A percentile compares a stretch with the other conserved stretches of the same genome.
Conservation (phyloP, 495 filamentous ascomycete species). For the Durotheca rogersii region DNA sequence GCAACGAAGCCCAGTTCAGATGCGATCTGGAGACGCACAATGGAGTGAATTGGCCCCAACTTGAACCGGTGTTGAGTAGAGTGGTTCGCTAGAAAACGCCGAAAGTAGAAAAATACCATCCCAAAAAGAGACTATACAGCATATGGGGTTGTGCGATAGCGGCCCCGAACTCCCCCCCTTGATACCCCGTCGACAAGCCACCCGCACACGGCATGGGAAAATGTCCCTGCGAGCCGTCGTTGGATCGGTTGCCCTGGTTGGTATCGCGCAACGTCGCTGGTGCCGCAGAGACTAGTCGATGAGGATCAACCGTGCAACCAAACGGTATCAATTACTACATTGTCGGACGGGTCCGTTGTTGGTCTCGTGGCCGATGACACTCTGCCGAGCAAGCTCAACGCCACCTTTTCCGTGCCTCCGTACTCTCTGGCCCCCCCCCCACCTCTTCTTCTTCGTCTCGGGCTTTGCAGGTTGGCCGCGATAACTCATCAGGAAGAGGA, state of each 20-base stretch:
- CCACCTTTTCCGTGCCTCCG: neutral
- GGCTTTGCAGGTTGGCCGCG: too few relatives aligned
- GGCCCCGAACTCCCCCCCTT: too few relatives aligned
- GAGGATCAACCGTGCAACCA: constrained; percentile 27
- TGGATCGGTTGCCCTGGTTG: constrained; percentile 8
- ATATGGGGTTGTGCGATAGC: constrained; percentile 22
- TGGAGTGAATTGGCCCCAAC: neutral
- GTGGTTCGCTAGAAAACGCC: constrained; percentile 8
- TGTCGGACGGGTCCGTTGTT: constrained; percentile 22
- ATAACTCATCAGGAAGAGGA: too few relatives aligned
- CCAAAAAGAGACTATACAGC: constrained; percentile 18
- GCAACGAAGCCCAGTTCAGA: too few relatives aligned
- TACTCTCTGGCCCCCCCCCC: neutral
- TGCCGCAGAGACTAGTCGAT: constrained; percentile 14
- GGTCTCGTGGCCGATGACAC: constrained; percentile 20
- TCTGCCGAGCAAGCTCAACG: constrained; percentile 11
- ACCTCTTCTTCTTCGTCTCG: neutral
- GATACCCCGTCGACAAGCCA: constrained; percentile 11
- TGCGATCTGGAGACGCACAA: constrained; percentile 6
- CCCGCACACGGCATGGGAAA: constrained; percentile 10
- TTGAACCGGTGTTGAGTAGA: constrained; percentile 2
- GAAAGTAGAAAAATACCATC: too few relatives aligned
- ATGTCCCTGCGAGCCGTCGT: constrained; percentile 10
- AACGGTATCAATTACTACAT: constrained; percentile 25
- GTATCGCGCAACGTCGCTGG: constrained; percentile 1